Percentiles rank a stretch among this genome's conserved stretches.
These are phyloP conservation scores for Neofusicoccum umdonicola DNA, from an alignment of 2,329 filamentous ascomycete genomes.

Conservation along the genomic window DNA sequence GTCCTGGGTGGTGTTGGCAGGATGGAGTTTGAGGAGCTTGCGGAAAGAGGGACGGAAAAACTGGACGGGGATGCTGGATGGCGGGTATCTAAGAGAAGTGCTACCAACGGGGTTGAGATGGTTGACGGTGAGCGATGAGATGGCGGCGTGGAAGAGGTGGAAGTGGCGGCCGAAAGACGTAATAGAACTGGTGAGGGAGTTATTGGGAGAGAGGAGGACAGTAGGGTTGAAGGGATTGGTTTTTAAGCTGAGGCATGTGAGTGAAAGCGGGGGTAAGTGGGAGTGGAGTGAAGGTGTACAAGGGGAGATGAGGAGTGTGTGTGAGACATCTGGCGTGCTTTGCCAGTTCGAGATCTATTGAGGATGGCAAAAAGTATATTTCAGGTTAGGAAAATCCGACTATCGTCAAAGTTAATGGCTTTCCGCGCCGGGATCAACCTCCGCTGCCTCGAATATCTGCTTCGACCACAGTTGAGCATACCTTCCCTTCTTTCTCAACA, in stretches of 20 bases:
- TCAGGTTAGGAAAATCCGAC: no score
- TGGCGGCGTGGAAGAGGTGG: background rate
- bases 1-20: background rate
- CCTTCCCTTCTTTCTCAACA: conserved; percentile 62
- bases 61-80: background rate
- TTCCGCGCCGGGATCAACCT: no score
- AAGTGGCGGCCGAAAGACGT: background rate
- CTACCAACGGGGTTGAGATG: background rate
- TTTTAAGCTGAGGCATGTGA: background rate
- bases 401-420: no score
- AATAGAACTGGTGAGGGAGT: background rate
- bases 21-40: background rate
- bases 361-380: no score
- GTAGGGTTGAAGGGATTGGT: background rate
- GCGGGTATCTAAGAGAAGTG: background rate
- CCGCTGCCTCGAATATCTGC: background rate
- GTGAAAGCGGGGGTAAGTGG: background rate
- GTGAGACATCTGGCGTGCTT: background rate
- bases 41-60: background rate
- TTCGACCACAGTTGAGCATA: conserved; percentile 78
- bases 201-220: background rate
- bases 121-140: background rate
- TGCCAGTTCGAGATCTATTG: background rate
- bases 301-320: background rate
- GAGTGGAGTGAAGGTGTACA: background rate